Conservation (phyloP, 768 basidiomycete genomes). For the Lactifluus piperatus region DNA sequence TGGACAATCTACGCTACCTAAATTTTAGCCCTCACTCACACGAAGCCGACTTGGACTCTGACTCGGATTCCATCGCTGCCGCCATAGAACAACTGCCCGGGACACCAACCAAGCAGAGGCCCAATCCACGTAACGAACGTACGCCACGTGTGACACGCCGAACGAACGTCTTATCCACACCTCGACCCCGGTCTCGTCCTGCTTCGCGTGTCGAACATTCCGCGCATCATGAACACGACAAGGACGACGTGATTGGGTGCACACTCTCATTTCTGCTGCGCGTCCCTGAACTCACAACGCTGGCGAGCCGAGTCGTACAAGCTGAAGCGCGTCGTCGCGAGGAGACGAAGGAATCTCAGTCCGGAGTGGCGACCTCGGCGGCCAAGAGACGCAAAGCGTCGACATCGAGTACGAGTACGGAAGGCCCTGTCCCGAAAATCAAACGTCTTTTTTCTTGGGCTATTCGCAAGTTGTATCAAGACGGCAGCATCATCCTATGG, state of each 20-base stretch:
- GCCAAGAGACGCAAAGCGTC: slow-evolving; percentile 10
- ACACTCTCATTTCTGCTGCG: slow-evolving; percentile 69
- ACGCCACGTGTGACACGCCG: slow-evolving; percentile 25
- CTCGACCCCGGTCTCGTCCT: background rate
- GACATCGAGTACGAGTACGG: background rate
- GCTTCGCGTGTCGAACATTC: background rate
- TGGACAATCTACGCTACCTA: slow-evolving; percentile 42
- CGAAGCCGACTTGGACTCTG: slow-evolving; percentile 5
- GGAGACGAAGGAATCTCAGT: slow-evolving; percentile 38
- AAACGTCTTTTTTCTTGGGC: slow-evolving; percentile 65
- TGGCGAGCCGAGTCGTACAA: slow-evolving; percentile 57
- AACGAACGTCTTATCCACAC: background rate
- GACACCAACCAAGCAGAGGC: slow-evolving; percentile 32
- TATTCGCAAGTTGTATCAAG: slow-evolving; percentile 52
- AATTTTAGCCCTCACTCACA: background rate
- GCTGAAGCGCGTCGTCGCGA: slow-evolving; percentile 49
- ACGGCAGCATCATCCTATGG: slow-evolving; percentile 70
- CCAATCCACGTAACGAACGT: slow-evolving; percentile 7
- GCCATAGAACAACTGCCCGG: slow-evolving; percentile 18
- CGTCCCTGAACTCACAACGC: slow-evolving; percentile 58
- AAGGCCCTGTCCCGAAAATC: slow-evolving; percentile 32
- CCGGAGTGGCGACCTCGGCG: slow-evolving; percentile 24
- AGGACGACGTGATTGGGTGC: slow-evolving; percentile 28
- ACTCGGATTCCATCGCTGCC: background rate
- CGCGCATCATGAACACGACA: background rate